Evolutionary conservation across 1,284 basidiomycete genomes (phyloP).

Genomic region (Apiotrichum gracile): DNA sequence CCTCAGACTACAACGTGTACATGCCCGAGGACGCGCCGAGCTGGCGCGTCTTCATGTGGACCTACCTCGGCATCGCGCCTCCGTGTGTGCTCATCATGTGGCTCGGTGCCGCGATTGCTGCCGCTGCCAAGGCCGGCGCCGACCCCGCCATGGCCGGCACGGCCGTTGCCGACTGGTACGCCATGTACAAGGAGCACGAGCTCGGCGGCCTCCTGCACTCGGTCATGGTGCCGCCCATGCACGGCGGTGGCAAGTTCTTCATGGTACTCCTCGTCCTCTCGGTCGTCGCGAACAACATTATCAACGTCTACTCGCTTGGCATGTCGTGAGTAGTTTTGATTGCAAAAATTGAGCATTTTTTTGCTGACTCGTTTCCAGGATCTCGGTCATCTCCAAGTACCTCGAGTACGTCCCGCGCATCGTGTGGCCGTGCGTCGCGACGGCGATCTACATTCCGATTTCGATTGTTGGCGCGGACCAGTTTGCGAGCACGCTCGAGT

Average conservation of each 20-base stretch:
- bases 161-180: constrained; percentile 23
- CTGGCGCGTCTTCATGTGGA: constrained; percentile 42
- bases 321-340: constrained; percentile 21
- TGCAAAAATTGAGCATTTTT: too few species aligned
- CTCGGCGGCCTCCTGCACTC: constrained; percentile 45
- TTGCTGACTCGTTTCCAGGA: background rate
- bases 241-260: constrained; percentile 36
- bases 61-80: constrained; percentile 42
- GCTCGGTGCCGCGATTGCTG: constrained; percentile 41
- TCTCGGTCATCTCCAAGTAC: constrained; percentile 37
- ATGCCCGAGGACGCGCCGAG: constrained; percentile 40
- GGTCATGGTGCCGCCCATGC: constrained; percentile 36
- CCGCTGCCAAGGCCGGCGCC: constrained; percentile 32
- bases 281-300: constrained; percentile 43
- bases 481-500: constrained; percentile 39
- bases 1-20: constrained; percentile 47
- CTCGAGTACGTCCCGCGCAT: constrained; percentile 43
- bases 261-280: constrained; percentile 39
- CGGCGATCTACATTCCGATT: constrained; percentile 40
- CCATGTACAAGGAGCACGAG: constrained; percentile 25
- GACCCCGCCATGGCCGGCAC: constrained; percentile 1
- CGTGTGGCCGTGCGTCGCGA: constrained; percentile 42
- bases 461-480: constrained; percentile 42
- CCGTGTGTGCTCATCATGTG: constrained; percentile 45
- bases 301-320: constrained; percentile 40